Conservation (phyloP, 2,329 filamentous ascomycete species). For the Plectosphaerella plurivora region DNA sequence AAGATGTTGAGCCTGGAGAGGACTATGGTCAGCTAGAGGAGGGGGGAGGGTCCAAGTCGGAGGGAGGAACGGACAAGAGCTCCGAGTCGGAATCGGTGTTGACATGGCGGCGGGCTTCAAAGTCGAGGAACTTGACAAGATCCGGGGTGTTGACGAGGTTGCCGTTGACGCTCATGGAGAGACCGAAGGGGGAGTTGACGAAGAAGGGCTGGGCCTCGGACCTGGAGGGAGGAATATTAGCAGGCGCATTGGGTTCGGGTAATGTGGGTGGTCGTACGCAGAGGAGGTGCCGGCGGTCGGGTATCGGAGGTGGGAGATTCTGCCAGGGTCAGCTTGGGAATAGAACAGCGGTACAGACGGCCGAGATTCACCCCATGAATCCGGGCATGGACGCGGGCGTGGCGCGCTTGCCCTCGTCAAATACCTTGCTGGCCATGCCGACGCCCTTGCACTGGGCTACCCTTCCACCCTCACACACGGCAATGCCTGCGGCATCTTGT, state of each 20-base stretch:
- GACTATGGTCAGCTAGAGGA: neutral
- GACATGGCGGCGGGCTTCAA: constrained; percentile 77
- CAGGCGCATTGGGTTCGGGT: neutral
- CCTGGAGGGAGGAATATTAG: constrained; percentile 34
- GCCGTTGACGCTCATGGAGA: constrained; percentile 79
- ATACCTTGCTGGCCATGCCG: constrained; percentile 80
- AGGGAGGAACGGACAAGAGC: constrained; percentile 46
- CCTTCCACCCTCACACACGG: constrained; percentile 71
- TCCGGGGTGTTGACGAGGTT: constrained; percentile 77
- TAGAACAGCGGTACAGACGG: too few species aligned
- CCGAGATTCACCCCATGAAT: constrained; percentile 60
- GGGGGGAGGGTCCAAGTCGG: neutral
- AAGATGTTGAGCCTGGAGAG: constrained; percentile 68
- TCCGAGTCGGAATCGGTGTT: constrained; percentile 90
- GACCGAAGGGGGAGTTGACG: constrained; percentile 77
- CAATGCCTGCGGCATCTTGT: constrained; percentile 85
- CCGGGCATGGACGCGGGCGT: constrained; percentile 54
- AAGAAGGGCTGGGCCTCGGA: constrained; percentile 82
- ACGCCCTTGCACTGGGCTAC: constrained; percentile 90
- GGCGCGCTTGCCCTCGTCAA: constrained; percentile 71
- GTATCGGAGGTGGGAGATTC: constrained; percentile 77
- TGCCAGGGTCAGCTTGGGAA: neutral
- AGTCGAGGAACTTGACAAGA: constrained; percentile 66
- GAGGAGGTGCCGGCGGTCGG: constrained; percentile 66
- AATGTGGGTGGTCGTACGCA: constrained; percentile 20